Conservation (phyloP, 192 early-diverging fungal species). For the Backusella luteola region DNA sequence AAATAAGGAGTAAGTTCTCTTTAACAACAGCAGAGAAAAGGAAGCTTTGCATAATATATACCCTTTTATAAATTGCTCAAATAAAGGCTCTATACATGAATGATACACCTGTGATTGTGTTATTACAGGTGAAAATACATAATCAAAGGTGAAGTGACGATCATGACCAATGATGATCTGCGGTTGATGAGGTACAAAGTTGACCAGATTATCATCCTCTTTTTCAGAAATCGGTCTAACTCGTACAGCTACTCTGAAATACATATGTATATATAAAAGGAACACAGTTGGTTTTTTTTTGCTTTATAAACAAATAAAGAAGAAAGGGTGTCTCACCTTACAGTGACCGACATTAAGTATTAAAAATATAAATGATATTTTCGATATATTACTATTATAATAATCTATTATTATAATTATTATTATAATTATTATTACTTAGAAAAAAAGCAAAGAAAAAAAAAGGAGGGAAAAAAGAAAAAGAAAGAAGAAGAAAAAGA, state of each 20-base stretch:
- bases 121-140: slow-evolving; percentile 59
- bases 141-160: slow-evolving; percentile 66
- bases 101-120: slow-evolving; percentile 59
- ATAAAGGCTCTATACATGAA: slow-evolving; percentile 54
- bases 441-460: background rate
- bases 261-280: background rate
- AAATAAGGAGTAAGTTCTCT: slow-evolving; percentile 2
- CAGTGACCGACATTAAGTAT: background rate
- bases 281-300: background rate
- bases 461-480: background rate
- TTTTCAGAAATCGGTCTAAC: slow-evolving; percentile 74
- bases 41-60: slow-evolving; percentile 30
- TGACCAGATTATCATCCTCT: slow-evolving; percentile 62
- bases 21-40: background rate
- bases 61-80: slow-evolving; percentile 71
- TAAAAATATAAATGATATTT: background rate
- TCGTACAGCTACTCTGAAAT: slow-evolving; percentile 68
- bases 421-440: background rate
- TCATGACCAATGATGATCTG: slow-evolving; percentile 53
- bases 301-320: background rate
- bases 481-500: background rate
- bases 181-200: slow-evolving; percentile 52
- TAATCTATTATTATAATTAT: background rate
- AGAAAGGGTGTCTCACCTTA: background rate
- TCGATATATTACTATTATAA: background rate